Percentiles rank a stretch among this genome's conserved stretches.
Evolutionary conservation across 2,329 filamentous ascomycete genomes (phyloP).

Genomic region (Aspergillus sclerotialis): DNA sequence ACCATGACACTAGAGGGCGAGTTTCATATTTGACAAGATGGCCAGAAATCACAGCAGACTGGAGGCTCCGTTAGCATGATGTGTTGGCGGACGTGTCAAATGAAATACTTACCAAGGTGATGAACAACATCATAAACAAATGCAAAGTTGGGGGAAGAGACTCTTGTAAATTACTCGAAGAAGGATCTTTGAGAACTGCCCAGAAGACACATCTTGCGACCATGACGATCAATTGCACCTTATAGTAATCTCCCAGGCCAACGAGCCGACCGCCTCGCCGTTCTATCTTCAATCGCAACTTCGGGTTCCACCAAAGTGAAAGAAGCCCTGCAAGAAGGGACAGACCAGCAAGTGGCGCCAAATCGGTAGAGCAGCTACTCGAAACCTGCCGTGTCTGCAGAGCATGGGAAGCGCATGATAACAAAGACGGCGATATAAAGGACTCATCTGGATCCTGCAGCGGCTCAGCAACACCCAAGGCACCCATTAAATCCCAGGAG

Average conservation of each 20-base stretch:
- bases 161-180: constrained; percentile 24
- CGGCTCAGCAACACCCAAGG: constrained; percentile 16
- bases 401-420: constrained; percentile 15
- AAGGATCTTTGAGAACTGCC: constrained; percentile 35
- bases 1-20: constrained; percentile 36
- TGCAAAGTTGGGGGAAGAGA: constrained; percentile 29
- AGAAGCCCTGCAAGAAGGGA: constrained; percentile 37
- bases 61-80: constrained; percentile 13
- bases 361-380: constrained; percentile 20
- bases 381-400: constrained; percentile 15
- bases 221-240: constrained; percentile 40
- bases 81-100: background rate
- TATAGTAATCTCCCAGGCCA: constrained; percentile 40
- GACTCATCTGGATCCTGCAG: constrained; percentile 8
- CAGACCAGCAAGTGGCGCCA: constrained; percentile 28
- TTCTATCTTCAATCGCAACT: constrained; percentile 37
- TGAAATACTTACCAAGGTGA: constrained; percentile 26
- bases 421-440: constrained; percentile 11
- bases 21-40: constrained; percentile 33
- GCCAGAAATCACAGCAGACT: constrained; percentile 33
- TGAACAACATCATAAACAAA: constrained; percentile 33
- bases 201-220: constrained; percentile 38
- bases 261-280: constrained; percentile 34
- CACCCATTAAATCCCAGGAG: constrained; percentile 33
- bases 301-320: constrained; percentile 46